phyloP scores from a whole-genome alignment of 768 basidiomycete species.

The Wakefieldia striispora region DNA sequence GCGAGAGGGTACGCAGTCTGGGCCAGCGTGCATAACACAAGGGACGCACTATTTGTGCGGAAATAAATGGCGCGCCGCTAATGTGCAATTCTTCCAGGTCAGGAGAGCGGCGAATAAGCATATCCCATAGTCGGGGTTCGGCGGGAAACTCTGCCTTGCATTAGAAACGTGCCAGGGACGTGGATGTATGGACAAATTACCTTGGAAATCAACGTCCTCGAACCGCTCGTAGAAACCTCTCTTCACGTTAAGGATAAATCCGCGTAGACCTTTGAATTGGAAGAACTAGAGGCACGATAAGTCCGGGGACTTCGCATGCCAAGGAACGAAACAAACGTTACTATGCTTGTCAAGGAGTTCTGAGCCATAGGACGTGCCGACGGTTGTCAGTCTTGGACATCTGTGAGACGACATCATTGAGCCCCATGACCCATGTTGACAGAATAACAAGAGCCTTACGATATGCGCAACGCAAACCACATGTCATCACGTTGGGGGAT shows the following conservation, averaged over 20 bases:
- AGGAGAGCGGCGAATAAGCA: conserved; percentile 65
- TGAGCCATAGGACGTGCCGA: conserved; percentile 63
- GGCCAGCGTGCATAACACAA: conserved; percentile 69
- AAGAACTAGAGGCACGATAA: conserved; percentile 49
- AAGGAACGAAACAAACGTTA: conserved; percentile 45
- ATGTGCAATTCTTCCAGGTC: conserved; percentile 65
- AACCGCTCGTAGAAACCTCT: conserved; percentile 61
- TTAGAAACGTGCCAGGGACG: conserved; percentile 2
- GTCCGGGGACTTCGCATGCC: not conserved
- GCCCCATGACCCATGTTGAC: not conserved
- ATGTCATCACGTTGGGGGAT: conserved; percentile 64
- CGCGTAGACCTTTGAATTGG: conserved; percentile 59
- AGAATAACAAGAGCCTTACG: conserved; percentile 39
- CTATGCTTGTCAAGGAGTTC: conserved; percentile 56
- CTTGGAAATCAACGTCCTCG: conserved; percentile 51
- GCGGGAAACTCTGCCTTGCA: conserved; percentile 20
- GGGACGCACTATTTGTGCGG: conserved; percentile 47
- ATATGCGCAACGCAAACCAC: conserved; percentile 72
- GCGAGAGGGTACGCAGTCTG: conserved; percentile 51
- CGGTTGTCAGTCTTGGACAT: conserved; percentile 61
- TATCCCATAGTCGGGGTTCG: conserved; percentile 53
- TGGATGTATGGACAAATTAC: conserved; percentile 31
- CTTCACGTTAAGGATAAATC: conserved; percentile 62
- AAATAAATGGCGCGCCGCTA: conserved; percentile 25
- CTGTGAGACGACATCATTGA: conserved; percentile 32